A percentile compares a stretch with the other conserved stretches of the same genome.
These are phyloP conservation scores for Phytophthora nicotianae DNA, from an alignment of 352 stramenopile species.

Conservation along the genomic window DNA sequence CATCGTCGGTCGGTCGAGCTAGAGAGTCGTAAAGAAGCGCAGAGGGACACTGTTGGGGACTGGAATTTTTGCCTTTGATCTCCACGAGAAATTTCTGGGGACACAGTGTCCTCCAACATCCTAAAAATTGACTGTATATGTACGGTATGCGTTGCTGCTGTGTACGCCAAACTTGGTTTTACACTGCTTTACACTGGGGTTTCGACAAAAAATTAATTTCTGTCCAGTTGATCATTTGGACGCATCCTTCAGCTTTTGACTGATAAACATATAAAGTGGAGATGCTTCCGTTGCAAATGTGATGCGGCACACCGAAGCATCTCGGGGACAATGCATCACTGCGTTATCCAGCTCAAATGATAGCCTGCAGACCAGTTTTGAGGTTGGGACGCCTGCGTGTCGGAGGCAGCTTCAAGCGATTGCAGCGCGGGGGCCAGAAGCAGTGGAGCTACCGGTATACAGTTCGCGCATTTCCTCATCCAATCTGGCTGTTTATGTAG, in stretches of 20 bases:
- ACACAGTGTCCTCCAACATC: too few relatives aligned
- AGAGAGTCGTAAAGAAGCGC: constrained; percentile 6
- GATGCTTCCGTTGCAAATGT: constrained; percentile 5
- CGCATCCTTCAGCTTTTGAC: constrained; percentile 14
- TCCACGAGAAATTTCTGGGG: neutral
- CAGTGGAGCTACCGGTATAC: constrained; percentile 2
- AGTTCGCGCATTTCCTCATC: constrained; percentile 24
- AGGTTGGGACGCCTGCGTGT: neutral
- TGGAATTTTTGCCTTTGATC: constrained; percentile 11
- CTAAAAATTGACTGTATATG: constrained; percentile 7
- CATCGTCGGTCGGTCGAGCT: too few relatives aligned
- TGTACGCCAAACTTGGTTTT: constrained; percentile 1
- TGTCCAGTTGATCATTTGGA: neutral
- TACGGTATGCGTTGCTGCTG: neutral
- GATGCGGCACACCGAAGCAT: constrained; percentile 7
- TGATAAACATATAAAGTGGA: neutral
- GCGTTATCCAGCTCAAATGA: neutral
- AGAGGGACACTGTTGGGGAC: constrained; percentile 19
- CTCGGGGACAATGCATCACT: neutral
- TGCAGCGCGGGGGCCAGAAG: neutral
- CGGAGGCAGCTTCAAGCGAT: neutral
- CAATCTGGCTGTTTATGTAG: constrained; percentile 22
- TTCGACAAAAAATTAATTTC: neutral
- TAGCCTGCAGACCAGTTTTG: too few relatives aligned
- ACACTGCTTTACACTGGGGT: constrained; percentile 6